Percentiles rank a stretch among this genome's conserved stretches.
Conservation (phyloP, 345 rosid genomes). For the Hevea brasiliensis region DNA sequence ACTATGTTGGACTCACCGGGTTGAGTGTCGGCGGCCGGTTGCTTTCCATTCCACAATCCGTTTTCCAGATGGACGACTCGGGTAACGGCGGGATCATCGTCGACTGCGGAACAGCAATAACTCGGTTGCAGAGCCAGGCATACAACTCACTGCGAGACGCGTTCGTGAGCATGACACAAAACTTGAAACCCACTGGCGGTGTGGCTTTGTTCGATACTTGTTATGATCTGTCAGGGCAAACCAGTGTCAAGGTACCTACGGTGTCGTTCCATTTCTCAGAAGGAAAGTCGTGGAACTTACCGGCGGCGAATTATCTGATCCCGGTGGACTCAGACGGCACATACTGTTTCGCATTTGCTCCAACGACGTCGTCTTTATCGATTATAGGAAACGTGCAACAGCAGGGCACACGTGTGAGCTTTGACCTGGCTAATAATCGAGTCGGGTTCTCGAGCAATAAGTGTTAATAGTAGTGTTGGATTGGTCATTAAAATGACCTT, state of each 20-base stretch:
- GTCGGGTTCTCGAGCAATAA: conserved; percentile 65
- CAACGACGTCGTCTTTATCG: conserved; percentile 74
- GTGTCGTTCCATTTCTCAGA: conserved; percentile 66
- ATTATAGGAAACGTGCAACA: conserved; percentile 97
- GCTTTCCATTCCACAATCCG: conserved; percentile 54
- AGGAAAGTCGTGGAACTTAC: conserved; percentile 50
- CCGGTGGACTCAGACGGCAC: conserved; percentile 72
- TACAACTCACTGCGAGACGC: conserved; percentile 77
- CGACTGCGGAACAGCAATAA: conserved; percentile 91
- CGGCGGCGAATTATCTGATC: conserved; percentile 78
- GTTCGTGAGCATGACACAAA: conserved; percentile 41
- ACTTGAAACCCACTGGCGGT: conserved; percentile 42
- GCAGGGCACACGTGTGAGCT: conserved; percentile 88
- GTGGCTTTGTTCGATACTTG: conserved; percentile 91
- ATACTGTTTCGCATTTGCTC: conserved; percentile 93
- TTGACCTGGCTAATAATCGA: conserved; percentile 59
- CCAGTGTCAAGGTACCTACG: conserved; percentile 73
- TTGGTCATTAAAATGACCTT: too few relatives aligned
- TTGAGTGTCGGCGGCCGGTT: conserved; percentile 80
- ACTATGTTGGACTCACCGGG: conserved; percentile 75
- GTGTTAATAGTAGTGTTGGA: conserved; percentile 38
- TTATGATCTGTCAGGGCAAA: conserved; percentile 64
- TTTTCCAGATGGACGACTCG: conserved; percentile 60
- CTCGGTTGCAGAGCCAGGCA: conserved; percentile 77
- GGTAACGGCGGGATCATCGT: conserved; percentile 83